Percentiles rank a stretch among this genome's conserved stretches.
These are phyloP conservation scores for Pouteria campechiana DNA, from an alignment of 179 eudicot species.

Conservation along the genomic window DNA sequence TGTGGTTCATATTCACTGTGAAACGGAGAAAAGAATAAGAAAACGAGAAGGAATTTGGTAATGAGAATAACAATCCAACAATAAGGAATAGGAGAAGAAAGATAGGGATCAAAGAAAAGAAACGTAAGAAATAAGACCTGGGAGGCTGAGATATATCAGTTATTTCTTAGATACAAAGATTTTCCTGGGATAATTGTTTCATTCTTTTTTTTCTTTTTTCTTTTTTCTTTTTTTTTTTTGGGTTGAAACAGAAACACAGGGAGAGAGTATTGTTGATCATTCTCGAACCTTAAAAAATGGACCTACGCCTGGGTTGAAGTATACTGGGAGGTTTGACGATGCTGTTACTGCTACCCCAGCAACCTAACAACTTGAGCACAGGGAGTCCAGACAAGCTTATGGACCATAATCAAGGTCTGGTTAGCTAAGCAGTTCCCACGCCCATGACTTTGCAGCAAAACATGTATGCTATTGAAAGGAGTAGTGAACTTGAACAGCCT, in stretches of 20 bases:
- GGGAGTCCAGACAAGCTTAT: constrained; percentile 31
- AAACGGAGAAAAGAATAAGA: too few species aligned
- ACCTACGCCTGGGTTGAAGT: constrained; percentile 27
- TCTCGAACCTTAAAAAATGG: constrained; percentile 46
- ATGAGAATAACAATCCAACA: too few species aligned
- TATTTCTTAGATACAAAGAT: too few species aligned
- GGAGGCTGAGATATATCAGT: too few species aligned
- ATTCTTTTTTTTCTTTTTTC: neutral
- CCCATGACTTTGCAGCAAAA: constrained; percentile 28
- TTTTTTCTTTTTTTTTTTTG: constrained; percentile 1
- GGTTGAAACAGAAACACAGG: constrained; percentile 57
- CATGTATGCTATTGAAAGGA: constrained; percentile 22
- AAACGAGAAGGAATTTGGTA: too few species aligned
- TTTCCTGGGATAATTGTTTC: too few species aligned
- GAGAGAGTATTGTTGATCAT: constrained; percentile 42
- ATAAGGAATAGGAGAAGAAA: too few species aligned
- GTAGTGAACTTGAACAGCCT: constrained; percentile 20
- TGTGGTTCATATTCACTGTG: too few species aligned
- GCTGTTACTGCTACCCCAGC: constrained; percentile 28
- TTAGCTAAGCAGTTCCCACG: constrained; percentile 27
- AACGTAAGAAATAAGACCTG: too few species aligned
- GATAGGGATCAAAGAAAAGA: too few species aligned
- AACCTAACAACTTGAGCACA: constrained; percentile 14
- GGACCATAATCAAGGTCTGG: constrained; percentile 35
- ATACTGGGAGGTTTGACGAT: constrained; percentile 51